Percentiles rank a stretch among this genome's conserved stretches.
Evolutionary conservation across 78 protist genomes (phyloP).

Genomic region (Dictyostelium discoideum): dicty_2.7 NC_007088.5:1179001-1179500

Average conservation of each 20-base stretch:
- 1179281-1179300: not conserved
- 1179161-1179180: too few relatives aligned
- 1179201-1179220: not conserved
- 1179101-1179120: too few relatives aligned
- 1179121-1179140: too few relatives aligned
- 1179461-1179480: not conserved
- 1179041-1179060: not conserved
- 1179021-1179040: not conserved
- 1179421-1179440: not conserved
- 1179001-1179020: not conserved
- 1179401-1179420: not conserved
- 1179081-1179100: too few relatives aligned
- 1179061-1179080: too few relatives aligned
- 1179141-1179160: too few relatives aligned
- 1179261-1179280: not conserved
- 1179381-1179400: not conserved
- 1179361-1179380: not conserved
- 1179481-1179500: slow-evolving; percentile 13
- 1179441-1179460: not conserved
- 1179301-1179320: not conserved
- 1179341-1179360: not conserved
- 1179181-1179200: too few relatives aligned
- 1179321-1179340: not conserved
- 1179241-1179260: too few relatives aligned
- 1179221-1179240: too few relatives aligned